These are phyloP conservation scores for Melocanna baccifera DNA, from an alignment of 176 grass and related monocot genomes.

Conservation along the genomic window DNA sequence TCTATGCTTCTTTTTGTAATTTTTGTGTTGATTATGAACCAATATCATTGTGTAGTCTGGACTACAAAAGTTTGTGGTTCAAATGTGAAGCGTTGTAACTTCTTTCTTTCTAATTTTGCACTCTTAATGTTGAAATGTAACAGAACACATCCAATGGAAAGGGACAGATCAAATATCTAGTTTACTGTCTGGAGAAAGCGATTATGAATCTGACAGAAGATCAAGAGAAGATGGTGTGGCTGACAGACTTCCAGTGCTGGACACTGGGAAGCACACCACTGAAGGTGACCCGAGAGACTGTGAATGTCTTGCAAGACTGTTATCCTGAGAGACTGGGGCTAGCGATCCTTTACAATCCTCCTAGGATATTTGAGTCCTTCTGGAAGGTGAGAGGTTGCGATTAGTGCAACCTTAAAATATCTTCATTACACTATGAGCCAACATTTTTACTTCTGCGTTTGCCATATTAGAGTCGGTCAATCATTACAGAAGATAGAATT, in stretches of 20 bases:
- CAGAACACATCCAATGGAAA: slow-evolving; percentile 65
- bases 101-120: background rate
- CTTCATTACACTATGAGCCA: slow-evolving; percentile 7
- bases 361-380: slow-evolving; percentile 80
- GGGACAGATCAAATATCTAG: slow-evolving; percentile 76
- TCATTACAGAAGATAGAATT: background rate
- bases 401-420: background rate
- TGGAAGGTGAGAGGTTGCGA: slow-evolving; percentile 48
- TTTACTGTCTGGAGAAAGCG: slow-evolving; percentile 78
- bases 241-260: slow-evolving; percentile 75
- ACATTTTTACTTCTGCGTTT: background rate
- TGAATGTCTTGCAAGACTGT: slow-evolving; percentile 66
- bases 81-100: background rate
- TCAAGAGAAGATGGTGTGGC: slow-evolving; percentile 84
- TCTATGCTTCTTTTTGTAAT: background rate
- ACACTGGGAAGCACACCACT: slow-evolving; percentile 61
- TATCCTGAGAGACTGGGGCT: slow-evolving; percentile 78
- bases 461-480: background rate
- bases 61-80: background rate
- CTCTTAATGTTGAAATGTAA: slow-evolving; percentile 1
- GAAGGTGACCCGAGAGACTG: slow-evolving; percentile 65
- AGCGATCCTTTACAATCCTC: slow-evolving; percentile 80
- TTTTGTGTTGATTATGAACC: background rate
- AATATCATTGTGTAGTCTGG: background rate
- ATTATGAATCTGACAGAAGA: slow-evolving; percentile 53